Evolutionary conservation across 2,329 filamentous ascomycete species (phyloP).

Genomic region (Aspergillus quadricinctus): DNA sequence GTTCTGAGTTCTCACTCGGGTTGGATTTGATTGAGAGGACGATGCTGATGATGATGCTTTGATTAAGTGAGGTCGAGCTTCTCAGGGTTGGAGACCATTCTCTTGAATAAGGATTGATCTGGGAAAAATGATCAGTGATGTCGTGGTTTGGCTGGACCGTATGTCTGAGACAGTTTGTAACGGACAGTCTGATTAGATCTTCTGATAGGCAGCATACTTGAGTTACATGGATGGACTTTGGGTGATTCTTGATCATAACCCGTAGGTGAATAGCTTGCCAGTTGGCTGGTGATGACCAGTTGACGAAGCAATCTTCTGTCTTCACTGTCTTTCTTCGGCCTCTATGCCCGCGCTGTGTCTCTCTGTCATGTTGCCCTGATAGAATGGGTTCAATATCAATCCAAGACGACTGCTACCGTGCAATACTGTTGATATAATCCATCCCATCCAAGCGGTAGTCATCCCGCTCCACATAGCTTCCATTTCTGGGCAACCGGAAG

Average conservation of each 20-base stretch:
- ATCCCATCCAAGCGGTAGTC: conserved; percentile 24
- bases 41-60: neutral
- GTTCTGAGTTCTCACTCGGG: conserved; percentile 34
- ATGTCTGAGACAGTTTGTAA: too few species aligned
- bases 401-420: conserved; percentile 10
- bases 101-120: neutral
- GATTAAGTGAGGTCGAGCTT: conserved; percentile 10
- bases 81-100: neutral
- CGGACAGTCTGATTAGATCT: neutral
- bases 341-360: neutral
- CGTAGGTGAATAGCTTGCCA: neutral
- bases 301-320: neutral
- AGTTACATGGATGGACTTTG: neutral
- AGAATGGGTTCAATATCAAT: neutral
- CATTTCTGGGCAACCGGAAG: conserved; percentile 21
- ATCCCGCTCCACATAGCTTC: conserved; percentile 26
- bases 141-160: neutral
- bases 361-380: neutral
- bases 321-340: neutral
- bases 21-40: neutral
- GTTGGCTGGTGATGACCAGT: neutral
- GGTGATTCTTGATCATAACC: neutral
- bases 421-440: conserved; percentile 24
- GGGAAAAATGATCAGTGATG: neutral
- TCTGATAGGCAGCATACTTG: neutral